Conservation (phyloP, 352 stramenopile genomes). For the Phytophthora fragariae region DNA sequence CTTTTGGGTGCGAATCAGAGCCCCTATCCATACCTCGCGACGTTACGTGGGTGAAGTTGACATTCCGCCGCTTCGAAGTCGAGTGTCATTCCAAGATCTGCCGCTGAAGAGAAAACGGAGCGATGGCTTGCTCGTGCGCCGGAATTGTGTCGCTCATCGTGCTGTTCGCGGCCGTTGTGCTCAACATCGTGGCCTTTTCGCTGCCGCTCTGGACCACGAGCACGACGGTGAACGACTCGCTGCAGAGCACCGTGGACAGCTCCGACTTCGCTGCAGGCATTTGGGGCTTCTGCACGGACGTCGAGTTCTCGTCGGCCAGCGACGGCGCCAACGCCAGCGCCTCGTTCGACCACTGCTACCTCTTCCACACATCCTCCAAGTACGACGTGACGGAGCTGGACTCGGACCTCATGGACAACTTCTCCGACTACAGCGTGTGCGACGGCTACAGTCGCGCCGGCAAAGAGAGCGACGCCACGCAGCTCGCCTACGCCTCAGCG, state of each 20-base stretch:
- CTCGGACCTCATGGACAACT: slow-evolving; percentile 50
- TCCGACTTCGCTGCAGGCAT: slow-evolving; percentile 66
- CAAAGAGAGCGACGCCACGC: slow-evolving; percentile 33
- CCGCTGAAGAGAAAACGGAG: neutral
- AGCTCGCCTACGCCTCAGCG: slow-evolving; percentile 41
- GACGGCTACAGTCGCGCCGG: slow-evolving; percentile 55
- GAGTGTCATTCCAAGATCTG: slow-evolving; percentile 17
- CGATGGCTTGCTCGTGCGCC: slow-evolving; percentile 63
- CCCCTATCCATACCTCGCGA: no score
- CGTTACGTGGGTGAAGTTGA: neutral
- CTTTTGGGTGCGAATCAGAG: slow-evolving; percentile 22
- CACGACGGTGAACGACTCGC: slow-evolving; percentile 48
- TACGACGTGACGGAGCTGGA: slow-evolving; percentile 52
- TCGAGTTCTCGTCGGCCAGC: slow-evolving; percentile 46
- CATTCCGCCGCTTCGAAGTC: slow-evolving; percentile 14
- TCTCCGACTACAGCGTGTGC: slow-evolving; percentile 66
- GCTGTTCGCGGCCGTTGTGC: slow-evolving; percentile 59
- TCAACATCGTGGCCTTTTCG: slow-evolving; percentile 71
- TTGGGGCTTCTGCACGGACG: slow-evolving; percentile 73
- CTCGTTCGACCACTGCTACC: slow-evolving; percentile 73
- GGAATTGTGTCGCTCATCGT: slow-evolving; percentile 68
- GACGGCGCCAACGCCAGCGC: slow-evolving; percentile 38
- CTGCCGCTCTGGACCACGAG: slow-evolving; percentile 76
- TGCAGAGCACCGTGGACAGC: slow-evolving; percentile 40
- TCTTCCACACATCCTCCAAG: slow-evolving; percentile 73